phyloP scores from a whole-genome alignment of 2,329 filamentous ascomycete genomes.

The Nothopassalora personata region DNA sequence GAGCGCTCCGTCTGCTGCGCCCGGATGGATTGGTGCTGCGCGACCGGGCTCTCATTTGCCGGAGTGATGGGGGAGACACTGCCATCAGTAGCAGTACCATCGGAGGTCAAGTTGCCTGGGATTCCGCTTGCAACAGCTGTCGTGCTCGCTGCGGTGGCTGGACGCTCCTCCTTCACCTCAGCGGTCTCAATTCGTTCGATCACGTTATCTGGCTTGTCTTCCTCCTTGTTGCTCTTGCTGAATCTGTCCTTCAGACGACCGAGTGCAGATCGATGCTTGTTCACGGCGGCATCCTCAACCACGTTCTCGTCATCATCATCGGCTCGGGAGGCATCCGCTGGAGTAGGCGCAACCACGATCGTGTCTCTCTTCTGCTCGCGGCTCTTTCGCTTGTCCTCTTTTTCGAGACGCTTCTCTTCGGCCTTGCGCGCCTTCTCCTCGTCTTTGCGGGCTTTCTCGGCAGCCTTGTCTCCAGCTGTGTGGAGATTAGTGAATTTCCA shows the following conservation, averaged over 20 bases:
- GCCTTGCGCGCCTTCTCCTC: conserved; percentile 47
- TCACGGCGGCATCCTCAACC: conserved; percentile 5
- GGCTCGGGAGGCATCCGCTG: conserved; percentile 4
- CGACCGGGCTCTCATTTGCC: not conserved
- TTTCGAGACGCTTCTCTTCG: conserved; percentile 47
- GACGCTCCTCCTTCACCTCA: not conserved
- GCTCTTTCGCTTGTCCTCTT: conserved; percentile 51
- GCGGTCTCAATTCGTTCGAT: not conserved
- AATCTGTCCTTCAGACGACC: conserved; percentile 21
- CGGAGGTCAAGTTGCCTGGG: not conserved
- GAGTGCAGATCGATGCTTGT: conserved; percentile 20
- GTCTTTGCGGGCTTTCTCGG: conserved; percentile 44
- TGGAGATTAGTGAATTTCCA: conserved; percentile 7
- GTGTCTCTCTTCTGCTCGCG: conserved; percentile 26
- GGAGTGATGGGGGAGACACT: not conserved
- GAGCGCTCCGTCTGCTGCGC: not conserved
- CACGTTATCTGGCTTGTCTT: conserved; percentile 1
- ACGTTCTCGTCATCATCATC: conserved; percentile 8
- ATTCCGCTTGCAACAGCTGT: not conserved
- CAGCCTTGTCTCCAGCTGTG: conserved; percentile 51
- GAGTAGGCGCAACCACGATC: conserved; percentile 13
- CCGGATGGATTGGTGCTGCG: not conserved
- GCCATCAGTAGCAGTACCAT: not conserved
- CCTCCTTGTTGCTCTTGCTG: conserved; percentile 10
- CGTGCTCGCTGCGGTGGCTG: not conserved